phyloP scores from a whole-genome alignment of 1,139 yeast species.

The Yamadazyma diddensiae region DNA sequence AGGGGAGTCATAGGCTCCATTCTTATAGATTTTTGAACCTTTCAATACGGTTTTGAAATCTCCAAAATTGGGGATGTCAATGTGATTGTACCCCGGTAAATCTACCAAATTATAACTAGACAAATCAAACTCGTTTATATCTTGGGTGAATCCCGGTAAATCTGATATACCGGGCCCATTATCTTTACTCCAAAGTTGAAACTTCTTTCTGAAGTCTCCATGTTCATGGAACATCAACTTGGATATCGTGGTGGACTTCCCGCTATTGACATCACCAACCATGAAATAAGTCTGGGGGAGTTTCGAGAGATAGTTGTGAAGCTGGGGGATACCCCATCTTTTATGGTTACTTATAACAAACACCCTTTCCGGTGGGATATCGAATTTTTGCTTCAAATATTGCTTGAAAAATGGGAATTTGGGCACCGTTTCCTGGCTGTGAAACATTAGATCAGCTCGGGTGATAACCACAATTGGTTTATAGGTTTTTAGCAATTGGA shows the following conservation, averaged over 20 bases:
- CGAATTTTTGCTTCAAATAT: constrained; percentile 37
- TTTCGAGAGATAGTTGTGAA: constrained; percentile 8
- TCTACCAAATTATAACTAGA: constrained; percentile 38
- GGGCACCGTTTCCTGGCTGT: constrained; percentile 24
- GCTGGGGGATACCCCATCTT: constrained; percentile 48
- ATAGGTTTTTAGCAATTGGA: constrained; percentile 33
- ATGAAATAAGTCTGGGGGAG: constrained; percentile 48
- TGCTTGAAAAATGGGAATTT: constrained; percentile 47
- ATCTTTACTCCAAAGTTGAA: constrained; percentile 10
- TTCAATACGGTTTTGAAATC: constrained; percentile 27
- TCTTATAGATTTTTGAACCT: constrained; percentile 19
- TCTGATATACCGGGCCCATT: constrained; percentile 47
- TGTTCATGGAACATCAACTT: constrained; percentile 9
- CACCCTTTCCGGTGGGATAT: constrained; percentile 44
- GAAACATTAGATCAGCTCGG: constrained; percentile 54
- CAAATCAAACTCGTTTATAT: constrained; percentile 33
- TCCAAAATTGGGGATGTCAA: constrained; percentile 20
- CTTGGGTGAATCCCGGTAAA: constrained; percentile 59
- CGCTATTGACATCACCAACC: constrained; percentile 73
- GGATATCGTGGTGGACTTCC: constrained; percentile 65
- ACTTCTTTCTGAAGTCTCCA: constrained; percentile 8
- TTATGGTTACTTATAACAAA: constrained; percentile 47
- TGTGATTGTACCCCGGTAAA: constrained; percentile 53
- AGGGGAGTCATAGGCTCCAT: constrained; percentile 33
- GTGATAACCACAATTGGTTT: constrained; percentile 47